Evolutionary conservation across 163 green algal species (phyloP), one percentile per base, ranked within the genome.

Genomic region (Picocystis sp.): DNA sequence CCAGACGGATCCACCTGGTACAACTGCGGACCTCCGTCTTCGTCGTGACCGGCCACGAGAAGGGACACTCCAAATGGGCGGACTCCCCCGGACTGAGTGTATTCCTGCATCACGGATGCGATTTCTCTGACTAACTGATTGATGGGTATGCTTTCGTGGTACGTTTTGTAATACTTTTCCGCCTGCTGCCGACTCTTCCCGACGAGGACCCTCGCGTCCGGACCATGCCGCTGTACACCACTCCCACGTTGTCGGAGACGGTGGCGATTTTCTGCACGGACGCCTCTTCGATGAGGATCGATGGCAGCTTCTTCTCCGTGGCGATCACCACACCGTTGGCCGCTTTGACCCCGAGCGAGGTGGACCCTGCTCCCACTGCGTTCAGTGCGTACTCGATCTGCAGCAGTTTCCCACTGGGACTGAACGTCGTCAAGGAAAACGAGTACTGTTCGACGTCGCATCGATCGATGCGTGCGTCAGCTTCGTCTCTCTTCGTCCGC

Each of bases 81-180:
- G 56, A 99, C 90, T 43, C 90, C 89, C 41, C 89, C 91, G 47
- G 70, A 82, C 58, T 77, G 89, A 65, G 90, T 99, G 73, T 94
- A 99, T 62, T 99, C 90, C 67, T 99, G 91, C 90, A 98, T 97
- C n/a, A 97, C 87, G n/a, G 89, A 76, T 25, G 91, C 91, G 6
- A 75, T 85, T 63, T 99, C 91, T 33, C 91, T 64, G 38, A 93
- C 86, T 0, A 99, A 81, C 73, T 99, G 91, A 21, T 88, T 82
- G 25, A 95, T 81, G 3, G 91, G 90, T 42, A 99, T 96, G 60
- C 87, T 67, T 73, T 99, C 91, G 45, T 94, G 76, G 70, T 97
- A 97, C 55, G 88, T 71, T 12, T 77, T 72, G 54, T 84, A 88
- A 72, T 99, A 99, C 0, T 72, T 61, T 60, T 87, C 77, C 3